Percentiles rank a stretch among this genome's conserved stretches.
Evolutionary conservation across 1,284 basidiomycete species (phyloP).

Genomic region (Ganoderma leucocontextum): DNA sequence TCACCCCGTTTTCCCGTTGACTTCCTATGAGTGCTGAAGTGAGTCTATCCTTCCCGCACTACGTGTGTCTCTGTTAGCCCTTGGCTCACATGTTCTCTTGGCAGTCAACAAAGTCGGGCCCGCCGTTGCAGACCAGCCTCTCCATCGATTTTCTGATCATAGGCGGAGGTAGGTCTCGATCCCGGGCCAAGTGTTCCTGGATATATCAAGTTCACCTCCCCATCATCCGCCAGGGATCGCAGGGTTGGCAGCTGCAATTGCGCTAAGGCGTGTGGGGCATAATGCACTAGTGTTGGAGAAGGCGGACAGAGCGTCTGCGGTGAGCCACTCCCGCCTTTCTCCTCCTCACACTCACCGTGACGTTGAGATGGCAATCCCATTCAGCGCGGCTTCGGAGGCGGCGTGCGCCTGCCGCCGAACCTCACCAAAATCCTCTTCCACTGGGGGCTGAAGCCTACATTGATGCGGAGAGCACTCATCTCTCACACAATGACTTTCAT

Average conservation of each 20-base stretch:
- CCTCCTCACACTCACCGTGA: neutral
- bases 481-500: conserved; percentile 49
- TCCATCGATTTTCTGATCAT: conserved; percentile 27
- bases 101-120: conserved; percentile 14
- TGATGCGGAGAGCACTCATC: conserved; percentile 46
- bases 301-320: conserved; percentile 48
- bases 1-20: neutral
- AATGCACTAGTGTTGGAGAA: conserved; percentile 52
- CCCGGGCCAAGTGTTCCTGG: neutral
- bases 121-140: conserved; percentile 22
- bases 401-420: conserved; percentile 59
- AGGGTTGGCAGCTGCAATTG: conserved; percentile 60
- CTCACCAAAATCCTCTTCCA: conserved; percentile 60
- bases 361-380: neutral
- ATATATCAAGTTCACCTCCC: neutral
- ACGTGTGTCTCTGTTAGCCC: neutral
- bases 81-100: neutral
- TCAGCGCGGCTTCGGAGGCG: conserved; percentile 44
- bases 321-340: conserved; percentile 43
- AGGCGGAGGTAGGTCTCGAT: conserved; percentile 16
- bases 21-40: conserved; percentile 17
- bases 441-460: conserved; percentile 57
- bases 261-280: conserved; percentile 45
- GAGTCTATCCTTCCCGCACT: neutral
- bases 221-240: conserved; percentile 11